Percentiles rank a stretch among this genome's conserved stretches.
These are phyloP conservation scores for Chaetoscypha palmicola DNA, from an alignment of 2,329 filamentous ascomycete genomes.

Conservation along the genomic window DNA sequence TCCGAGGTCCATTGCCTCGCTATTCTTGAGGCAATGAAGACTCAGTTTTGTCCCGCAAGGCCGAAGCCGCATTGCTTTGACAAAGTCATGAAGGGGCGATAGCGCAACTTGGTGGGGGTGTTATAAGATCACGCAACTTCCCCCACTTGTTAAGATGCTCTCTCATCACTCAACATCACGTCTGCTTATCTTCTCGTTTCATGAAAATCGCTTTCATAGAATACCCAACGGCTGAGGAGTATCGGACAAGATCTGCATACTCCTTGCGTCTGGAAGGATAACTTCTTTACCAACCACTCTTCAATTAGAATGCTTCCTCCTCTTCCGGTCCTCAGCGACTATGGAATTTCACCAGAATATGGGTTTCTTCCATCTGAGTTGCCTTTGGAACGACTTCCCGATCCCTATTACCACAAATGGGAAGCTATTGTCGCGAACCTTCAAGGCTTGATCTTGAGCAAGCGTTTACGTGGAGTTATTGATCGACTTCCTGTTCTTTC, in stretches of 20 bases:
- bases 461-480: conserved; percentile 71
- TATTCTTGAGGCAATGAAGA: not conserved
- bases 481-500: conserved; percentile 78
- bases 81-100: not conserved
- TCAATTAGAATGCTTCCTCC: conserved; percentile 43
- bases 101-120: not conserved
- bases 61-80: conserved; percentile 5
- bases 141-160: not conserved
- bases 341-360: conserved; percentile 69
- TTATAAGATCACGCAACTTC: not conserved
- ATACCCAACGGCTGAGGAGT: conserved; percentile 52
- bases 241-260: conserved; percentile 54
- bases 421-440: conserved; percentile 80
- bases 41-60: conserved; percentile 1
- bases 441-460: conserved; percentile 78
- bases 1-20: not conserved
- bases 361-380: conserved; percentile 82
- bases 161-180: not conserved
- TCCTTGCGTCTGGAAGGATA: conserved; percentile 53
- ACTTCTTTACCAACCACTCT: not conserved
- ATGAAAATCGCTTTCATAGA: conserved; percentile 19
- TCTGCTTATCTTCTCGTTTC: too few relatives aligned
- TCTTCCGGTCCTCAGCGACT: conserved; percentile 62
- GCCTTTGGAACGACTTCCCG: conserved; percentile 73
- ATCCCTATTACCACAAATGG: conserved; percentile 93